Evolutionary conservation across 2,329 filamentous ascomycete species (phyloP), one percentile per base, ranked within the genome.

Genomic region (Ceratocystis huliohia): DNA sequence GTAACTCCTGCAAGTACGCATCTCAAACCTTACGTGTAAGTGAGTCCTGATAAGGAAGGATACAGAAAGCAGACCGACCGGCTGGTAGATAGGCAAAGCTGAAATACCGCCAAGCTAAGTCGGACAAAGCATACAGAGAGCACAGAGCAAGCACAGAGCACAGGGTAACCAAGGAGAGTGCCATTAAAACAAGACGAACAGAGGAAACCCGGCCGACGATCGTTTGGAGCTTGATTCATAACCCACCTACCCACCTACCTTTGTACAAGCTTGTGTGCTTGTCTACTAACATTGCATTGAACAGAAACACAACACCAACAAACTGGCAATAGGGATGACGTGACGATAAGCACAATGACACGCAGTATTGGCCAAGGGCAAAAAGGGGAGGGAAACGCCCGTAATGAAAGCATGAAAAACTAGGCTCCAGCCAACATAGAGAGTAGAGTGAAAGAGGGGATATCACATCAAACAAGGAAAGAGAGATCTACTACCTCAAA

Each of bases 91-190:
- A 1, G 37, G 37, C 37, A 41, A 37, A 37, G 37, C 37, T 41
- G 37, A 41, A 41, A 41, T 41, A 41, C 37, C 22, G 48, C 53
- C 5, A 59, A 59, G 53, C 53, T 30, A 59, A 33, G n/a, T 8
- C 53, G 10, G 22, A 22, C 53, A 30, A 15, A 30, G 53, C 25
- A 57, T 28, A 57, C 28, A 33, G 25, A 30, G 25, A 53, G 48
- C 48, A 53, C 48, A 53, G 50, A 56, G 50, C 50, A 56, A 56
- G 50, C 50, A 56, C 22, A 56, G 50, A 4, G 48, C 48, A 56
- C 48, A 56, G 20, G 28, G 53, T 17, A 57, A 33, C 17, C 28
- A 33, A 59, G 28, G 53, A 20, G 53, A 37, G 22, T 15, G 53
- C 46, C 17, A 25, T 53, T 53, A 20, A 20, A 20, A 4, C 20